Evolutionary conservation across 176 grass and related monocot genomes (phyloP).

Genomic region (Tillandsia fasciculata): DNA sequence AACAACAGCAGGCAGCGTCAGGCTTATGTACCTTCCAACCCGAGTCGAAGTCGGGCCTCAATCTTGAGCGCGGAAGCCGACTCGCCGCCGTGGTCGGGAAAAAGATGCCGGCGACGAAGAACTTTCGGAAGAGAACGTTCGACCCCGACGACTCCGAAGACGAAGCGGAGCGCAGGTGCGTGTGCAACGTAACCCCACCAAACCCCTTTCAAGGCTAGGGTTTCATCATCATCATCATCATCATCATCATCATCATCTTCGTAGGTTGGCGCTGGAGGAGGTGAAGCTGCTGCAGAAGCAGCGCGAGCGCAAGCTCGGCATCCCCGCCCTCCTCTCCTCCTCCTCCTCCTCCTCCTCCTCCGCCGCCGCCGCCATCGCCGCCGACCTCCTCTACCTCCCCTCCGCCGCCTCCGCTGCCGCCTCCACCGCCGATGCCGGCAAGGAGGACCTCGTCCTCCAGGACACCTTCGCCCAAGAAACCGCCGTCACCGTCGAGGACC

Average conservation of each 20-base stretch:
- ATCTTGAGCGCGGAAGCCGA: too few relatives aligned
- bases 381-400: neutral
- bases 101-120: conserved; percentile 23
- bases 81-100: neutral
- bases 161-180: conserved; percentile 40
- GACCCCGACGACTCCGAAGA: conserved; percentile 51
- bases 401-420: neutral
- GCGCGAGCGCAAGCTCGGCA: conserved; percentile 47
- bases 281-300: conserved; percentile 57
- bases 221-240: neutral
- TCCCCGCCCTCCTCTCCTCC: conserved; percentile 14
- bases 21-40: too few relatives aligned
- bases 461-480: conserved; percentile 99
- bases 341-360: conserved; percentile 3
- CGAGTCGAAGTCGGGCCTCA: too few relatives aligned
- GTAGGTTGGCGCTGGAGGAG: conserved; percentile 61
- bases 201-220: neutral
- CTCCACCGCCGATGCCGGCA: conserved; percentile 24
- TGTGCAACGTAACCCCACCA: neutral
- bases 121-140: conserved; percentile 59
- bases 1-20: too few relatives aligned
- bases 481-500: conserved; percentile 79
- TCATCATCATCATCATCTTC: neutral
- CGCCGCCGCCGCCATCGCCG: conserved; percentile 15
- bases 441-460: conserved; percentile 82